Base-by-base conservation (phyloP, 2,329 filamentous ascomycete species). In the Aspergillus fumigatus region DNA sequence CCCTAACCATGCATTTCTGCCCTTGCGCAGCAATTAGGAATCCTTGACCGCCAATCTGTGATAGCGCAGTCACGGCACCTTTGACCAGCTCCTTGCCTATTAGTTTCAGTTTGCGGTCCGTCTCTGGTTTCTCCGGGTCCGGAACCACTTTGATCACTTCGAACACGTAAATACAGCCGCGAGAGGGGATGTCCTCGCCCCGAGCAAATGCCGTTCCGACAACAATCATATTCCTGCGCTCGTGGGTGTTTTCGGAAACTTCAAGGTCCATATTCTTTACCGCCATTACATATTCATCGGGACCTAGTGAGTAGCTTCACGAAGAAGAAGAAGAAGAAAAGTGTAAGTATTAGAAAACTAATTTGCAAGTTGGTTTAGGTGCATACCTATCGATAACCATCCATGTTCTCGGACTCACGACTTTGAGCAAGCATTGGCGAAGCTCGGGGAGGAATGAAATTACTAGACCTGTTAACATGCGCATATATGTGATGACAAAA, bases 1-100 rank as follows among this genome's bases (percentile, higher is more conserved):
- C 94, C 57, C 94, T 84, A 1, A 99, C 92, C 89, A 99, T 95
- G 72, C 92, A 93, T 75, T 99, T 99, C 68, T 97, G 92, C 0
- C 94, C 94, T 70, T 99, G 94, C 0, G 92, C 92, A 43, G 89
- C 89, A 59, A 94, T 87, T 81, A 95, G 86, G 63, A 93, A 91
- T 1, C 89, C 94, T 73, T 94, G 92, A 0, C 87, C 91, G 45
- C 90, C 93, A 54, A 96, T 88, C 61, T 89, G 88, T 0, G 88
- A 91, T 10, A 99, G 74, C 0, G 90, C 89, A 14, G 93, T 96
- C 25, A 99, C 90, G 3, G 91, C 91, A 9, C 94, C 94, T 51
- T 94, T 89, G 26, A 97, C 92, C 52, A 96, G 90, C 72, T 99
- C 94, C 66, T 89, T 89, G 4, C 90, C 89, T 17, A 97, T 82